Base-by-base conservation (phyloP, 805 yeast species). In the Candida schatavii region DNA sequence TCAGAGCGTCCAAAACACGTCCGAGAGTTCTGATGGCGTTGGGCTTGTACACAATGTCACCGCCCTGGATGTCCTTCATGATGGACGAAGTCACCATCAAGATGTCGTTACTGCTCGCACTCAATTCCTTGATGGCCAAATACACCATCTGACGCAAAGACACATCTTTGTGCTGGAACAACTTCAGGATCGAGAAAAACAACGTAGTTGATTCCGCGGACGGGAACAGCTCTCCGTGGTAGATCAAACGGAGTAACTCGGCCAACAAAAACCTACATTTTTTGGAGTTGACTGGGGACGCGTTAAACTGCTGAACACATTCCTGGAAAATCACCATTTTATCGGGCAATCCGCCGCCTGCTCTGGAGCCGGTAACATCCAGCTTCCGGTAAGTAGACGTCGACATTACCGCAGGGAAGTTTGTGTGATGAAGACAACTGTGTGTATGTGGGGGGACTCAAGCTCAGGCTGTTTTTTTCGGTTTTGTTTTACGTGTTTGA, bases 271-370 rank as follows among this genome's bases (percentile, higher is more conserved):
- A 62, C 54, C 99, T 86, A 59, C 96, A 89, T 65, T 85, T 85
- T 54, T 83, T 85, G 21, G 97, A 86, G 55, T 86, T 83, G 45
- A 90, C 84, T 9, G 96, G 96, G 34, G 93, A 77, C 49, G 90
- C 88, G 70, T 90, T 91, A 77, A 93, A 93, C 46, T 87, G 90
- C 51, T 86, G 86, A 57, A 88, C 72, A 72, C 97, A 90, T 62
- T 90, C 96, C 68, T 93, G 99, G 64, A 85, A 91, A 48, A 93
- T 90, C 9, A 97, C 84, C 98, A 93, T 93, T 68, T 90, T 90
- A 68, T 93, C 98, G 43, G 96, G 95, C 52, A 78, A 64, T 7
- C 35, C 35, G 26, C 74, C 70, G 43, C 83, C 81, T 38, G 84
- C 72, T 17, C 54, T 46, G 51, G 77, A 87, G 42, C 78, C 60